Conservation (phyloP, 2,329 filamentous ascomycete species). For the Didymella segeticola region DNA sequence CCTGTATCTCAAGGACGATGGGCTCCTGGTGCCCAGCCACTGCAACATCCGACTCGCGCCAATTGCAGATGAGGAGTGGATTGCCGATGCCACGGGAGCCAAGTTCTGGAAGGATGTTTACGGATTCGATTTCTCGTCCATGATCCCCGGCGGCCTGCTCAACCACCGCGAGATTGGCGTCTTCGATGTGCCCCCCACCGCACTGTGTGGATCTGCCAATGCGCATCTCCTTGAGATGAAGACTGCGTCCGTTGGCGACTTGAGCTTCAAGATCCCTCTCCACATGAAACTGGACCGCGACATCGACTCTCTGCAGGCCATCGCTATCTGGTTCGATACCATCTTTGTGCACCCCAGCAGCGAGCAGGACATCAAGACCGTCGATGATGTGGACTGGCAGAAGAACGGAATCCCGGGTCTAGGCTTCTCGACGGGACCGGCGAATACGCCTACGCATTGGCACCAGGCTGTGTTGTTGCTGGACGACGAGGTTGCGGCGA, state of each 20-base stretch:
- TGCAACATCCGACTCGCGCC: slow-evolving; percentile 84
- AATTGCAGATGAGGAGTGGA: slow-evolving; percentile 76
- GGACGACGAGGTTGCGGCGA: slow-evolving; percentile 61
- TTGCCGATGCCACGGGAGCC: slow-evolving; percentile 72
- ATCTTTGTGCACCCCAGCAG: slow-evolving; percentile 74
- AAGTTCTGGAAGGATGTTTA: slow-evolving; percentile 90
- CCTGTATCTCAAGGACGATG: slow-evolving; percentile 79
- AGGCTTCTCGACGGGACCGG: slow-evolving; percentile 88
- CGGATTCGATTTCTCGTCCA: slow-evolving; percentile 91
- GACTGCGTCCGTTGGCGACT: slow-evolving; percentile 71
- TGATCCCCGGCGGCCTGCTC: slow-evolving; percentile 82
- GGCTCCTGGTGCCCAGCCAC: slow-evolving; percentile 86
- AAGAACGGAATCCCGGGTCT: slow-evolving; percentile 64
- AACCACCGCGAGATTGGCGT: slow-evolving; percentile 60
- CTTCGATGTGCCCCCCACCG: slow-evolving; percentile 39
- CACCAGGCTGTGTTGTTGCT: slow-evolving; percentile 80
- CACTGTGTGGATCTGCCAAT: slow-evolving; percentile 59
- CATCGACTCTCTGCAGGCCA: slow-evolving; percentile 79
- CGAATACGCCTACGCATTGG: slow-evolving; percentile 84
- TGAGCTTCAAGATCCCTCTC: slow-evolving; percentile 77
- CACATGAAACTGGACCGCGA: slow-evolving; percentile 66
- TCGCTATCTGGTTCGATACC: slow-evolving; percentile 91
- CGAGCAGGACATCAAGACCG: slow-evolving; percentile 37
- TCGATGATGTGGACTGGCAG: slow-evolving; percentile 68
- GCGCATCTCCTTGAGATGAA: slow-evolving; percentile 82